Conservation (phyloP, 257 asterid genomes). For the Gentiana dahurica region DNA sequence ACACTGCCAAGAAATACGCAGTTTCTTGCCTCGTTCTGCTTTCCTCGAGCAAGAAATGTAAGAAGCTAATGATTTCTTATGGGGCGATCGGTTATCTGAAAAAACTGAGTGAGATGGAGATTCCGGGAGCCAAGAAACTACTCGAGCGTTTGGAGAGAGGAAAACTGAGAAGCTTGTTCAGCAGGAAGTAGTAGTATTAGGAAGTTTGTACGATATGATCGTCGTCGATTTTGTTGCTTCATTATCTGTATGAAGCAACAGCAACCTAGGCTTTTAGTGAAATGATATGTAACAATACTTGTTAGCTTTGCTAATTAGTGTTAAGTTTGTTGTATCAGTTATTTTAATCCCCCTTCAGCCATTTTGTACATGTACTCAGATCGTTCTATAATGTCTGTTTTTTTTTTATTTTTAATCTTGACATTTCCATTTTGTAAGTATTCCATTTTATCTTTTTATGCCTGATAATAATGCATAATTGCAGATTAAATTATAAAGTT, state of each 20-base stretch:
- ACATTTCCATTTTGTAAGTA: no score
- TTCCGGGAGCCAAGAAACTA: conserved; percentile 33
- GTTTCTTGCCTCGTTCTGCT: conserved; percentile 55
- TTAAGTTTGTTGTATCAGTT: no score
- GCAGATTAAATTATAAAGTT: no score
- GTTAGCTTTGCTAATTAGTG: no score
- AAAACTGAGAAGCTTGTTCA: conserved; percentile 54
- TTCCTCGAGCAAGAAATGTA: conserved; percentile 68
- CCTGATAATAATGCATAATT: no score
- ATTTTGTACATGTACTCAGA: no score
- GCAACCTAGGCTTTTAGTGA: conserved; percentile 4
- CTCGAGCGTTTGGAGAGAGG: conserved; percentile 72
- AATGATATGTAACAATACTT: neutral
- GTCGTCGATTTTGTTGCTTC: conserved; percentile 1
- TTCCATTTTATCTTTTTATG: no score
- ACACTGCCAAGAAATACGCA: conserved; percentile 73
- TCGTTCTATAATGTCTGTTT: no score
- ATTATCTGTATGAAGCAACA: conserved; percentile 7
- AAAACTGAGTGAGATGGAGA: conserved; percentile 5
- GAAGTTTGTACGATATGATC: conserved; percentile 12
- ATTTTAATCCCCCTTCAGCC: no score
- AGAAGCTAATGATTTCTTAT: conserved; percentile 75
- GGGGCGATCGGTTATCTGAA: conserved; percentile 37
- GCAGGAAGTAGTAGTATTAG: conserved; percentile 32
- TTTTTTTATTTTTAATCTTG: no score